These are phyloP conservation scores for Alternaria atra DNA, from an alignment of 2,329 filamentous ascomycete genomes.

Conservation along the genomic window DNA sequence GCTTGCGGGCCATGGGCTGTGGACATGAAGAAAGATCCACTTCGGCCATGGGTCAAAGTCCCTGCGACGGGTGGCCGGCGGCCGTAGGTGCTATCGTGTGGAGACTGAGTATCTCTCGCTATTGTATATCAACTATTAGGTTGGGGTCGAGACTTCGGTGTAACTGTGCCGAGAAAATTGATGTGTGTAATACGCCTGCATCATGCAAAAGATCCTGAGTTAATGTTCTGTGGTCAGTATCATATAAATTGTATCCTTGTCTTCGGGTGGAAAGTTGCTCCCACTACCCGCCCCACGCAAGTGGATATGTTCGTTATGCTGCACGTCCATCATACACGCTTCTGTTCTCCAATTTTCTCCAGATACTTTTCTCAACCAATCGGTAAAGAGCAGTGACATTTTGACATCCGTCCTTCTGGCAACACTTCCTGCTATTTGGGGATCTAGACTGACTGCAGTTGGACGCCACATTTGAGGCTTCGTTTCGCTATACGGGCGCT, in stretches of 20 bases:
- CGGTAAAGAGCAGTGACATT: not conserved
- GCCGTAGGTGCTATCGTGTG: conserved; percentile 11
- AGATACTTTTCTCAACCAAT: conserved; percentile 12
- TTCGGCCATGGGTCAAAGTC: conserved; percentile 15
- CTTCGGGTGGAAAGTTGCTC: conserved; percentile 7
- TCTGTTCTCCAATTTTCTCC: conserved; percentile 21
- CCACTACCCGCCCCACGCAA: conserved; percentile 11
- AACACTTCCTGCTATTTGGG: not conserved
- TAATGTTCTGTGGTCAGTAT: not conserved
- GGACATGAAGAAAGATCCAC: conserved; percentile 10
- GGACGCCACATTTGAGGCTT: conserved; percentile 6
- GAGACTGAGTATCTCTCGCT: not conserved
- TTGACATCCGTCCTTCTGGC: not conserved
- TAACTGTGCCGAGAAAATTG: not conserved
- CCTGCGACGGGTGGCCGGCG: conserved; percentile 19
- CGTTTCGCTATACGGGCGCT: not conserved
- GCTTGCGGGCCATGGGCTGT: conserved; percentile 1
- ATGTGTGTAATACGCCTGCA: not conserved
- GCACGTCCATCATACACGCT: conserved; percentile 13
- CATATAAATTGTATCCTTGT: not conserved
- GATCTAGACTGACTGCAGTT: not conserved
- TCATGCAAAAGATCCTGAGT: not conserved
- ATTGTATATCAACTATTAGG: not conserved
- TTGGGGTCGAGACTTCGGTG: not conserved
- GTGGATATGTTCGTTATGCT: conserved; percentile 14